Evolutionary conservation across 805 yeast genomes (phyloP).

Genomic region (Starmerella vitae): DNA sequence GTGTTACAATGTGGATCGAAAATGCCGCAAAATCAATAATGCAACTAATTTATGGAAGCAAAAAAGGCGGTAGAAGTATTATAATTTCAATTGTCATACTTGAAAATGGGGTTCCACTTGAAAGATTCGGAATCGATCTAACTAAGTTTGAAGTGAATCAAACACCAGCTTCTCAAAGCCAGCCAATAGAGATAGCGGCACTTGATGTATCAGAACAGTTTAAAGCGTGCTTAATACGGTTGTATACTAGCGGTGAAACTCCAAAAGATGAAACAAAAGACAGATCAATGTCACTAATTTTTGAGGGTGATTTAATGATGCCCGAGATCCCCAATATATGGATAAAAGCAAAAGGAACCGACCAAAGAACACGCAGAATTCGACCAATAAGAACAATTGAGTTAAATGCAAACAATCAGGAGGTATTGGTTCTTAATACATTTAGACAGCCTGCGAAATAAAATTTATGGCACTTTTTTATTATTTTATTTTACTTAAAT

Average conservation of each 20-base stretch:
- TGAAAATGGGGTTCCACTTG: slow-evolving; percentile 27
- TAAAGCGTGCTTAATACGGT: slow-evolving; percentile 10
- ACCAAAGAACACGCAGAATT: slow-evolving; percentile 32
- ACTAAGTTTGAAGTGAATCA: slow-evolving; percentile 18
- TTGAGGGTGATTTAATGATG: slow-evolving; percentile 11
- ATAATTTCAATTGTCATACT: slow-evolving; percentile 29
- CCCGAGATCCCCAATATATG: slow-evolving; percentile 20
- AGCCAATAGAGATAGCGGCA: slow-evolving; percentile 1
- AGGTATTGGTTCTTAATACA: slow-evolving; percentile 22
- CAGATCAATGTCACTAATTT: slow-evolving; percentile 13
- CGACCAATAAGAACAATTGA: slow-evolving; percentile 9
- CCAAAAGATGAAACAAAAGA: not conserved
- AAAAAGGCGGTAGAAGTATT: not conserved
- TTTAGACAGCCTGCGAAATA: slow-evolving; percentile 19
- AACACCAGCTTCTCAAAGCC: slow-evolving; percentile 1
- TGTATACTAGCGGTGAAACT: not conserved
- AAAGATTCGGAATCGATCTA: slow-evolving; percentile 32
- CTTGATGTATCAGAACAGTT: slow-evolving; percentile 10
- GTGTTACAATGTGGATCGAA: slow-evolving; percentile 34
- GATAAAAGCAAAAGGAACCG: slow-evolving; percentile 30
- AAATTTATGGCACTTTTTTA: no score
- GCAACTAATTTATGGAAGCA: slow-evolving; percentile 4
- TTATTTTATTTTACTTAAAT: no score
- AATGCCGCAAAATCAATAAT: slow-evolving; percentile 25
- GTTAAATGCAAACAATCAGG: not conserved